These are phyloP conservation scores for Phaeosphaeriaceae sp. DNA, from an alignment of 2,329 filamentous ascomycete genomes.

Conservation along the genomic window DNA sequence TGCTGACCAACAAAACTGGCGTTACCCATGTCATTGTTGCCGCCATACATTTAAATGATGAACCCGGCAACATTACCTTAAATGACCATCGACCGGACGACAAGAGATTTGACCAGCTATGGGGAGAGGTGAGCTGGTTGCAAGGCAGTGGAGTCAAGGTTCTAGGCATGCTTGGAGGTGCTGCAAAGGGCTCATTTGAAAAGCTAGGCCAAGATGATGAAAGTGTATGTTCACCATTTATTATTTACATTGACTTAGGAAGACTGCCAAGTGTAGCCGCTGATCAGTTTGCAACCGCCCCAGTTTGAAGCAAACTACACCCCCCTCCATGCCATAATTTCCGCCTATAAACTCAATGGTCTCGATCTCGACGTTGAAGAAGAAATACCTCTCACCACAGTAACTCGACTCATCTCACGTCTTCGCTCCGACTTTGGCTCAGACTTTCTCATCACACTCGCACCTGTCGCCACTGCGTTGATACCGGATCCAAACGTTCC, in stretches of 20 bases:
- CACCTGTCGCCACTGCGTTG: conserved; percentile 80
- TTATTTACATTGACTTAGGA: too few species aligned
- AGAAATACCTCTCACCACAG: conserved; percentile 68
- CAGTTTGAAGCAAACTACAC: conserved; percentile 76
- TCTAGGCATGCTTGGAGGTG: conserved; percentile 86
- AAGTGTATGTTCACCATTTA: conserved; percentile 23
- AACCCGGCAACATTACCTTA: conserved; percentile 71
- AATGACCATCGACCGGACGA: conserved; percentile 80
- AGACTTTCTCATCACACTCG: conserved; percentile 77
- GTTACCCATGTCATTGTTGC: conserved; percentile 85
- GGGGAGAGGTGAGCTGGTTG: conserved; percentile 76
- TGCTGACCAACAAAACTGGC: conserved; percentile 64
- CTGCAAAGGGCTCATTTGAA: conserved; percentile 75
- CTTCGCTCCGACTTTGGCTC: conserved; percentile 69
- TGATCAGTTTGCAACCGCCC: neutral
- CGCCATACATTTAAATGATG: conserved; percentile 80
- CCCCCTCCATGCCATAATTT: conserved; percentile 71
- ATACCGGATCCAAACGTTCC: conserved; percentile 53
- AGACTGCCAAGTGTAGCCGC: neutral
- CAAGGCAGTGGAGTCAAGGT: conserved; percentile 78
- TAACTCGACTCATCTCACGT: conserved; percentile 59
- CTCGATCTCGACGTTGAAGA: conserved; percentile 66
- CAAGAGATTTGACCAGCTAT: conserved; percentile 72
- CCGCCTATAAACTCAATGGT: conserved; percentile 55
- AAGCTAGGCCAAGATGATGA: conserved; percentile 49